Evolutionary conservation across 805 yeast species (phyloP).

Genomic region (Candida maesae): DNA sequence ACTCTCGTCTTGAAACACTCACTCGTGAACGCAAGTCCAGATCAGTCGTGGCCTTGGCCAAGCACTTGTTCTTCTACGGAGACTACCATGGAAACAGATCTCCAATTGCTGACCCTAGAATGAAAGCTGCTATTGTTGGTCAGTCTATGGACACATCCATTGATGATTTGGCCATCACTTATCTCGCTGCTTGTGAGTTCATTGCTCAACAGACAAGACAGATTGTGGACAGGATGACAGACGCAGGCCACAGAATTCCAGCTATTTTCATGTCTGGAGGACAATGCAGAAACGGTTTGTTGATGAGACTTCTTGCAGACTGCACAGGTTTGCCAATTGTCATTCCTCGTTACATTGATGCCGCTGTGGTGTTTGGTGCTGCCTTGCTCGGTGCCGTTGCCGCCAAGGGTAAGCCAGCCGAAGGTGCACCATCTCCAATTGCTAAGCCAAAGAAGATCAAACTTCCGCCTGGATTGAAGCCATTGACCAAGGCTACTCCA

Average conservation of each 20-base stretch:
- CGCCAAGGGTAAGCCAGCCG: slow-evolving; percentile 52
- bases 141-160: slow-evolving; percentile 86
- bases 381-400: slow-evolving; percentile 96
- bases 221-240: slow-evolving; percentile 80
- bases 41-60: slow-evolving; percentile 77
- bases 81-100: slow-evolving; percentile 96
- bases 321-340: slow-evolving; percentile 89
- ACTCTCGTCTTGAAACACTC: slow-evolving; percentile 67
- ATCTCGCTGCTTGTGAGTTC: slow-evolving; percentile 93
- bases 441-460: slow-evolving; percentile 21
- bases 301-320: slow-evolving; percentile 88
- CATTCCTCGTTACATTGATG: slow-evolving; percentile 92
- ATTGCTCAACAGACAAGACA: slow-evolving; percentile 97
- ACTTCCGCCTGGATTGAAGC: slow-evolving; percentile 26
- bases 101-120: slow-evolving; percentile 92
- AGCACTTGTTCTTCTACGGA: slow-evolving; percentile 87
- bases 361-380: slow-evolving; percentile 95
- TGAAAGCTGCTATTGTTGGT: slow-evolving; percentile 92
- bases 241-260: slow-evolving; percentile 70
- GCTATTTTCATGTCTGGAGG: slow-evolving; percentile 93
- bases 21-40: slow-evolving; percentile 53
- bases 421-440: slow-evolving; percentile 19
- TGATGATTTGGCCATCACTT: slow-evolving; percentile 79
- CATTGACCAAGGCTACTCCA: slow-evolving; percentile 19
- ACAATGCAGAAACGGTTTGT: slow-evolving; percentile 86